A percentile compares a stretch with the other conserved stretches of the same genome.
Evolutionary conservation across 441 rosid genomes (phyloP).

Genomic region (Monsonia emarginata): DNA sequence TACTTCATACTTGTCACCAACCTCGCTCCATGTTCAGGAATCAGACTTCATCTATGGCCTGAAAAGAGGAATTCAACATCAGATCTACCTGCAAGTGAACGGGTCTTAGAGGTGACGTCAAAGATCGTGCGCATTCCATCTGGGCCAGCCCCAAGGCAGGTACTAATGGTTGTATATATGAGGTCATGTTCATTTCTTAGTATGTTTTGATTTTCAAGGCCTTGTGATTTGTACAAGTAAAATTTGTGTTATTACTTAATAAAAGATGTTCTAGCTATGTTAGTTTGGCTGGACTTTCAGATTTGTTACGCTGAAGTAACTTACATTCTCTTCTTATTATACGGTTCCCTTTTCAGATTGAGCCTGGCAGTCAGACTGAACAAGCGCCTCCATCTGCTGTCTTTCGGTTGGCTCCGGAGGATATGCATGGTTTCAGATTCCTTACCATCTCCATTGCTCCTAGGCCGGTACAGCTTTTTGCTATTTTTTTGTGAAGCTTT

Average conservation of each 20-base stretch:
- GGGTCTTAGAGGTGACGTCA: constrained; percentile 72
- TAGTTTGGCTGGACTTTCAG: constrained; percentile 2
- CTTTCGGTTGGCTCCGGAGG: constrained; percentile 59
- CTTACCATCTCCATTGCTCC: constrained; percentile 90
- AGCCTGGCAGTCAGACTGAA: constrained; percentile 98
- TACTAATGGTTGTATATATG: constrained; percentile 21
- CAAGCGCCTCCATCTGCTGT: constrained; percentile 95
- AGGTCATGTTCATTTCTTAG: background rate
- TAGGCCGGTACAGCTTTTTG: constrained; percentile 53
- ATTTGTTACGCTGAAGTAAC: constrained; percentile 9
- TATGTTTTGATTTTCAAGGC: background rate
- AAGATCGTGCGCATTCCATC: constrained; percentile 94
- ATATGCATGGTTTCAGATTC: constrained; percentile 76
- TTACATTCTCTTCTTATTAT: constrained; percentile 15
- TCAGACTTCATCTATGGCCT: constrained; percentile 91
- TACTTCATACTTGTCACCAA: constrained; percentile 90
- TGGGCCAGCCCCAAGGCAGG: constrained; percentile 91
- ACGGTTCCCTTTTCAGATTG: constrained; percentile 44
- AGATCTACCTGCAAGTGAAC: constrained; percentile 45
- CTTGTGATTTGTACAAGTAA: background rate
- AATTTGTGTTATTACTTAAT: background rate
- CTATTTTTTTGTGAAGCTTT: constrained; percentile 8
- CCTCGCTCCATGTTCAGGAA: constrained; percentile 86
- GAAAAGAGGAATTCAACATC: constrained; percentile 48
- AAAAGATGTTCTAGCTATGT: background rate